Base-by-base conservation (phyloP, 805 yeast species). In the Isabelozyma gotoi region DNA sequence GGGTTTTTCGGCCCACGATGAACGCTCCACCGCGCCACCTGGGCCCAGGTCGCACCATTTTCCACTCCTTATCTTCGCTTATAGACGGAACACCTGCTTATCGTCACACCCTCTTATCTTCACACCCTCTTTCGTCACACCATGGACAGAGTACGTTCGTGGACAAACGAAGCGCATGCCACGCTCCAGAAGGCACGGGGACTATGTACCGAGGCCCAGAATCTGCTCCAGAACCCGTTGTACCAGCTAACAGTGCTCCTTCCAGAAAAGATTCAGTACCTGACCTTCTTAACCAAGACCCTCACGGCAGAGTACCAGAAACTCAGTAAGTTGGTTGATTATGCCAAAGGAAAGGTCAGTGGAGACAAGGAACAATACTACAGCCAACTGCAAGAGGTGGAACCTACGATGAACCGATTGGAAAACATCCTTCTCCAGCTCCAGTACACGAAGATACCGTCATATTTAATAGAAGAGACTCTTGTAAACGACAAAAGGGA, bases 181-280 rank as follows among this genome's bases (percentile, higher is more conserved):
- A 63, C 63, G 10, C 59, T 60, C 12, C 60, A 53, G 39, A 39
- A 47, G 32, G 75, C 74, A 6, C 63, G 60, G 38, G 51, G 51
- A 16, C 41, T 62, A 29, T 69, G 74, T 39, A 46, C 68, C 2
- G 53, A 49, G 19, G 74, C 75, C 1, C 71, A 67, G 36, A 43
- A 45, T 1, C 60, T 58, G 57, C 51, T 71, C 6, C 57, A 58
- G 29, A 43, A 48, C 11, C 59, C 65, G 1, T 39, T 49, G 2
- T 53, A 51, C 38, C 56, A 56, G 36, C 51, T 69, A 19, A 46
- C 55, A 12, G 46, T 42, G 8, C 50, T 47, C 7, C 43, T 68
- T 14, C 65, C 72, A 3, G 47, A 45, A n/a, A 49, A 50, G 39
- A 36, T 65, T 7, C 48, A 45, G n/a, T 51, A 48, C 8, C 51